Base-by-base conservation (phyloP, 2,329 filamentous ascomycete species). In the Rutstroemia sp. region DNA sequence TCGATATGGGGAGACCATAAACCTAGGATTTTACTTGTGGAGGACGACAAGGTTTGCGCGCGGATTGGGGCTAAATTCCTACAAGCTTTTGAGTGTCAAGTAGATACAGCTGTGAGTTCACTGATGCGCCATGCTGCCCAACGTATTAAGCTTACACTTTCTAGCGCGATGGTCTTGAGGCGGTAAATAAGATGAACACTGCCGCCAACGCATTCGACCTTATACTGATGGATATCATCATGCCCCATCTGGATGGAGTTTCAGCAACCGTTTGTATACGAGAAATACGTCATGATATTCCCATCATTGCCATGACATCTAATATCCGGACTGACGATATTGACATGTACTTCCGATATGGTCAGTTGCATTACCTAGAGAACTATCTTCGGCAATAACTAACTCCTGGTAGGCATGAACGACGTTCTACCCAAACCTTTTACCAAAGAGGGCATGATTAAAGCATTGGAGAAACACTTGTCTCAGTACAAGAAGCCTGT, bases 281-380 rank as follows among this genome's bases (percentile, higher is more conserved):
- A 53, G 89, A 96, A 68, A 89, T 92, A 60, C 85, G 91, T 61
- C 82, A 84, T 39, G 82, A 85, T 5, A 85, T 88, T 19, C 94
- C 94, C 0, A 95, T 99, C 65, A 89, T 99, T 57, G 94, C 94
- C 48, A 97, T 99, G 94, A 99, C 94, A 3, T 96, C 92, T 3
- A 99, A 97, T 69, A 97, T 99, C 62, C 83, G 94, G 62, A 92
- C 90, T 59, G 92, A 96, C 67, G 94, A 99, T 69, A 95, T 97
- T 60, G 89, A 92, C 54, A 92, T 95, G 75, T 99, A 99, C 70
- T 97, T 96, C 75, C 86, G 92, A 66, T 92, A 95, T 74, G 94
- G 92, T 94, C 80, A 76, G 86, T 72, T 23, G 46, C 25, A 3
- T 16, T 9, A 39, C 42, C n/a, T 62, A 57, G 57, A 48, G 7